Conservation (phyloP, 78 protist species). For the Dictyostelium firmibasis region DNA sequence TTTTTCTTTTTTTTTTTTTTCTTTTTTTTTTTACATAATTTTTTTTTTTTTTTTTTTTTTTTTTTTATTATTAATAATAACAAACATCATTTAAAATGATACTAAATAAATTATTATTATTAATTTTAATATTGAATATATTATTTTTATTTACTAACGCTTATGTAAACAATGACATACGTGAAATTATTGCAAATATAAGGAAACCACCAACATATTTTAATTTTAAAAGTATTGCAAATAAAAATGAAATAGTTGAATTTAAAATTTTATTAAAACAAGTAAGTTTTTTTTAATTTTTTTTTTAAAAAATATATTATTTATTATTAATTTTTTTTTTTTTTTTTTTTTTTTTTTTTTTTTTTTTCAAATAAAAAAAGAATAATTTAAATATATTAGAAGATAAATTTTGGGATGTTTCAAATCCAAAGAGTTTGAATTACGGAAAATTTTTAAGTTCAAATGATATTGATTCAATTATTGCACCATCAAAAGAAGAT, state of each 20-base stretch:
- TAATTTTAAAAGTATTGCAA: neutral
- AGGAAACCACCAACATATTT: neutral
- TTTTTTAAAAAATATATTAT: too few relatives aligned
- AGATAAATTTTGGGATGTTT: slow-evolving; percentile 12
- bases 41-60: too few relatives aligned
- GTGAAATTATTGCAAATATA: neutral
- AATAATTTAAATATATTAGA: slow-evolving; percentile 10
- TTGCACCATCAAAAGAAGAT: neutral
- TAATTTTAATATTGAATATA: too few relatives aligned
- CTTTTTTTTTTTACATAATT: too few relatives aligned
- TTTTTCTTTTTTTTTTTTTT: too few relatives aligned
- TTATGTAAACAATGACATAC: neutral
- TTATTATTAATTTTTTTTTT: neutral
- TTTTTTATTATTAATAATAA: too few relatives aligned
- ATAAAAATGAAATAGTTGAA: neutral
- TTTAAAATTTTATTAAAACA: slow-evolving; percentile 12
- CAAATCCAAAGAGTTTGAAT: neutral
- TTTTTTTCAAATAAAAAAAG: neutral
- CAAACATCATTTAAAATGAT: too few relatives aligned
- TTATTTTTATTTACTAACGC: neutral
- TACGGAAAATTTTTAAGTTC: neutral
- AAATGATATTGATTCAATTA: neutral
- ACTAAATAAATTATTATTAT: too few relatives aligned
- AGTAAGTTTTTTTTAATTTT: neutral
- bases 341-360: neutral